Percentiles rank a stretch among this genome's conserved stretches.
Conservation (phyloP, 2,329 filamentous ascomycete genomes). For the Cladosporium cucumerinum region DNA sequence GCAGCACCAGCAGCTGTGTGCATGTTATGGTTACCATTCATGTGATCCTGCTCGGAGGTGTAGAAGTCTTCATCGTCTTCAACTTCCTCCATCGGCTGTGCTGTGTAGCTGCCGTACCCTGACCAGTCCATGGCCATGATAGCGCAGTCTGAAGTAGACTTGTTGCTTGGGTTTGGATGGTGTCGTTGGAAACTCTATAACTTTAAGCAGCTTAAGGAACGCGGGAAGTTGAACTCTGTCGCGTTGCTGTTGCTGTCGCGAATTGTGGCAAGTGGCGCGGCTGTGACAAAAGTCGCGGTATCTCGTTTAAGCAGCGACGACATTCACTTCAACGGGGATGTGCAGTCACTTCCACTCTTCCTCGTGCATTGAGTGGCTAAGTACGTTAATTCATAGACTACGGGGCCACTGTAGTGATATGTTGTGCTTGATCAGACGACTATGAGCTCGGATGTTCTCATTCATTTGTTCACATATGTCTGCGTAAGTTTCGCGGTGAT, state of each 20-base stretch:
- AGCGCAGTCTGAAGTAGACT: neutral
- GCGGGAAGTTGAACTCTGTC: neutral
- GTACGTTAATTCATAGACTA: neutral
- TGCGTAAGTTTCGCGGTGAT: too few relatives aligned
- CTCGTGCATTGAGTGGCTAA: neutral
- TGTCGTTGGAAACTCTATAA: neutral
- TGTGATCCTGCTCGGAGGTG: constrained; percentile 3
- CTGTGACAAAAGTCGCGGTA: neutral
- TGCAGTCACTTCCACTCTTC: neutral
- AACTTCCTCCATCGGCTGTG: neutral
- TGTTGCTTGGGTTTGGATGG: neutral
- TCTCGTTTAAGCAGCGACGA: neutral
- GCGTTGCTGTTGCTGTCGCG: neutral
- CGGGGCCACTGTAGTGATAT: neutral
- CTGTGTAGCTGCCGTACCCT: neutral
- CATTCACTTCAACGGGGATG: neutral
- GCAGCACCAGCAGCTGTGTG: constrained; percentile 8
- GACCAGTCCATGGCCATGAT: constrained; percentile 14
- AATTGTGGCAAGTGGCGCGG: neutral
- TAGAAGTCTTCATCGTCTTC: constrained; percentile 21
- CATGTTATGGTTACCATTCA: constrained; percentile 12
- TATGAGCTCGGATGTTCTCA: accelerated
- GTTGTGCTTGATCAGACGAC: neutral
- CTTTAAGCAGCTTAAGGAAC: constrained; percentile 13
- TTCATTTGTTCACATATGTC: neutral